Percentiles rank a stretch among this genome's conserved stretches.
phyloP scores from a whole-genome alignment of 352 stramenopile genomes.

The Phytophthora cryptogea region DNA sequence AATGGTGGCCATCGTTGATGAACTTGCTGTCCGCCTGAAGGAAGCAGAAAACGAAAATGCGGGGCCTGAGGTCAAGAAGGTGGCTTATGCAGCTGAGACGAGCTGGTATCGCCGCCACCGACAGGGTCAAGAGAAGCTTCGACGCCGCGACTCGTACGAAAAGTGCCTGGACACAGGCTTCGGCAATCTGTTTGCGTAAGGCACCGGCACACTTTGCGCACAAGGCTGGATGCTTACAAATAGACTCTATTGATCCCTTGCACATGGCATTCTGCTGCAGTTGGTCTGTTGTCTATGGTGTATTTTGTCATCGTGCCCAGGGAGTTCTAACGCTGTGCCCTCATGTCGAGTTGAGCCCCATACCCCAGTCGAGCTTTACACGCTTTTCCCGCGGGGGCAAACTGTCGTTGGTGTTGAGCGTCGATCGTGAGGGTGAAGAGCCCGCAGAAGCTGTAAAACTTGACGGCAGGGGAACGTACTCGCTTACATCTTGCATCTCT shows the following conservation, averaged over 20 bases:
- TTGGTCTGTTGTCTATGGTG: slow-evolving; percentile 23
- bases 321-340: slow-evolving; percentile 1
- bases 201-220: neutral
- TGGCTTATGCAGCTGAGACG: slow-evolving; percentile 57
- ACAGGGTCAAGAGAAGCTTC: slow-evolving; percentile 65
- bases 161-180: slow-evolving; percentile 60
- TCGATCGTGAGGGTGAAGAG: slow-evolving; percentile 14
- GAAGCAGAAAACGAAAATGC: slow-evolving; percentile 22
- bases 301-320: neutral
- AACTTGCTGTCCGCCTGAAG: slow-evolving; percentile 52
- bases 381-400: slow-evolving; percentile 51
- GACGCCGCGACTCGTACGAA: slow-evolving; percentile 59
- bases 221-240: slow-evolving; percentile 18
- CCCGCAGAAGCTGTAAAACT: slow-evolving; percentile 44
- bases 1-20: slow-evolving; percentile 63
- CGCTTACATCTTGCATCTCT: slow-evolving; percentile 38
- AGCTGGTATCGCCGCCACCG: slow-evolving; percentile 88
- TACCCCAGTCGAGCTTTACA: slow-evolving; percentile 79
- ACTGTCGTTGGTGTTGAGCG: slow-evolving; percentile 6
- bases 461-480: slow-evolving; percentile 56
- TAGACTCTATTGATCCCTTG: slow-evolving; percentile 43
- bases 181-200: slow-evolving; percentile 49
- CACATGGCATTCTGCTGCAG: slow-evolving; percentile 19
- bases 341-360: slow-evolving; percentile 55
- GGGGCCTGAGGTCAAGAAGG: slow-evolving; percentile 14